Base-by-base conservation (phyloP, 345 rosid species). In the Iberis pinnata region DNA sequence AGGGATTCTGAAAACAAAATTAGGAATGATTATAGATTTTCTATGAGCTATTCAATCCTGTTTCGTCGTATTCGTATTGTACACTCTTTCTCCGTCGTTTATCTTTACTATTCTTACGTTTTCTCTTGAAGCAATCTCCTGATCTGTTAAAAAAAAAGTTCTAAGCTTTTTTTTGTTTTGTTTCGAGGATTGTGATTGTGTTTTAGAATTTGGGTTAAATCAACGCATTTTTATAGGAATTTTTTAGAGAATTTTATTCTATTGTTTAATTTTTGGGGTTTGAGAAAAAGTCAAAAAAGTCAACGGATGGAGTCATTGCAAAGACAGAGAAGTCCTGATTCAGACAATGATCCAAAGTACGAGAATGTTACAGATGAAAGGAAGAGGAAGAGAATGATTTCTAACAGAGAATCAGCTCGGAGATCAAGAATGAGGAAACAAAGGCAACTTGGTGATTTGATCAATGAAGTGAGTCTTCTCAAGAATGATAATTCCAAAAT, bases 11-110 rank as follows among this genome's bases (percentile, higher is more conserved):
- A 47, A 3, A 5, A 29, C 7, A 47, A 31, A 43, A 25, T 7
- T 2, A 56, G 60, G 66, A 20, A 85, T 82, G 88, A 59, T 47
- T 61, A 63, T 69, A 42, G 76, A 59, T 69, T 63, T 63, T 78
- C 75, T 75, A 77, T 90, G 95, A 84, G 41, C 48, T 76, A 24
- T 67, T 61, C 76, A 10, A 71, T 74, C 36, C 74, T 72, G 58
- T 82, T 79, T 76, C 82, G 83, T 60, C 87, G 86, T 32, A 70
- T 92, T 58, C 82, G 88, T 37, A 66, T 85, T 56, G 60, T 85
- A 13, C 98, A 92, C 65, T 92, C 98, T 4, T 83, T 88, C 64
- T 90, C 98, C 9, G 95, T 90, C 64, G 95, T 82, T 8, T 90
- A 82, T 48, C 88, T 90, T 9, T 90, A 87, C 81, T 84, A 93